These are phyloP conservation scores for Ogataea siamensis DNA, from an alignment of 805 yeast genomes.

Conservation along the genomic window DNA sequence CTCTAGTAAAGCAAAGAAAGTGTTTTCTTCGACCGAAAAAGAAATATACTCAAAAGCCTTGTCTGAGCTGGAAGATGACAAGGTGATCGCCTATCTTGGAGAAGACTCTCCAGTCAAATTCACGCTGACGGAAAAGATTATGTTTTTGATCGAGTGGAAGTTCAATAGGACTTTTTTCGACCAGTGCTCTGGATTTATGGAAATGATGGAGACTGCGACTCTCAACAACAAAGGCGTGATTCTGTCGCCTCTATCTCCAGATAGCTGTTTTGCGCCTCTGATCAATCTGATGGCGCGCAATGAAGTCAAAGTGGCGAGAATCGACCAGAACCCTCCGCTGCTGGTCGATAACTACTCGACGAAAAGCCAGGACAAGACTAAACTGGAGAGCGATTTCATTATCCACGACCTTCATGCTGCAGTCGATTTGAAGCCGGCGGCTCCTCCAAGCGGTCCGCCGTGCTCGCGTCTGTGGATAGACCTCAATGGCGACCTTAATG, in stretches of 20 bases:
- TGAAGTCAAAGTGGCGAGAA: conserved; percentile 43
- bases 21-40: conserved; percentile 47
- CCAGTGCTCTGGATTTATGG: conserved; percentile 46
- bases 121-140: conserved; percentile 52
- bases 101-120: conserved; percentile 53
- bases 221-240: conserved; percentile 52
- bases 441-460: conserved; percentile 59
- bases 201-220: conserved; percentile 40
- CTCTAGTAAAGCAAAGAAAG: conserved; percentile 41
- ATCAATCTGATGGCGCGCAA: conserved; percentile 50
- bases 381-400: conserved; percentile 62
- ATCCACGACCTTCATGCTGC: conserved; percentile 29
- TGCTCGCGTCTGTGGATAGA: conserved; percentile 75
- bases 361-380: conserved; percentile 66
- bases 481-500: conserved; percentile 57
- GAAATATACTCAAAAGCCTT: conserved; percentile 49
- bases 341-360: conserved; percentile 70
- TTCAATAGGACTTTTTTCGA: conserved; percentile 41
- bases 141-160: conserved; percentile 39
- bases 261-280: conserved; percentile 61
- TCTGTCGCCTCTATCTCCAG: conserved; percentile 53
- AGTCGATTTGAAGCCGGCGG: conserved; percentile 23
- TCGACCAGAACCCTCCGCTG: conserved; percentile 51
- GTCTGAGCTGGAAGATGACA: conserved; percentile 49
- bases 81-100: conserved; percentile 52